Conservation (phyloP, 768 basidiomycete genomes). For the Hericium erinaceus region DNA sequence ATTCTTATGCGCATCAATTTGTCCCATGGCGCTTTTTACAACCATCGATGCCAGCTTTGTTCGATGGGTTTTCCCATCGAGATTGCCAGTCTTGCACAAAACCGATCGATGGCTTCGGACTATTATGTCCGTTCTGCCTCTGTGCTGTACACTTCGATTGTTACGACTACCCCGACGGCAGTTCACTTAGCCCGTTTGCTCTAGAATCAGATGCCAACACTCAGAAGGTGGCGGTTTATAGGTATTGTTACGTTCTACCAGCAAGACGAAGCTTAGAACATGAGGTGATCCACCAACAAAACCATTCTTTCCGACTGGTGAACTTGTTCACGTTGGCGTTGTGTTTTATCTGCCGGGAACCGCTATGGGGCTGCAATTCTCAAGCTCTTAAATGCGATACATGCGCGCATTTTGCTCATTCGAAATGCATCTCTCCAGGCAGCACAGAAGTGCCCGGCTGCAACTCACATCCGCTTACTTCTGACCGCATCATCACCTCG, state of each 20-base stretch:
- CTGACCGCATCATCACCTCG: conserved; percentile 41
- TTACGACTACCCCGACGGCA: conserved; percentile 61
- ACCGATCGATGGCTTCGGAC: conserved; percentile 53
- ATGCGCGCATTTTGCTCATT: conserved; percentile 57
- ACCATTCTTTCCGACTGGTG: conserved; percentile 46
- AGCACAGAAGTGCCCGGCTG: conserved; percentile 30
- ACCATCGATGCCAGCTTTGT: conserved; percentile 15
- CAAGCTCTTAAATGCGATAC: conserved; percentile 58
- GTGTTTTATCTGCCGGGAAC: conserved; percentile 56
- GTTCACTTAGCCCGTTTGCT: conserved; percentile 40
- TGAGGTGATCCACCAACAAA: conserved; percentile 17
- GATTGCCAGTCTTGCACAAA: conserved; percentile 50
- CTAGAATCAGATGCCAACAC: conserved; percentile 33
- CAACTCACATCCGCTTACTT: conserved; percentile 27
- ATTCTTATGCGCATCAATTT: conserved; percentile 52
- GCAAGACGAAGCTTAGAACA: conserved; percentile 19
- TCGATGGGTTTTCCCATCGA: conserved; percentile 27
- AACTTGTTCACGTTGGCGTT: conserved; percentile 70
- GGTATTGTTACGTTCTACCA: conserved; percentile 44
- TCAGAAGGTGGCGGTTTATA: conserved; percentile 51
- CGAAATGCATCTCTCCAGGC: conserved; percentile 31
- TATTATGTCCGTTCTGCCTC: conserved; percentile 64
- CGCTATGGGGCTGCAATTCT: conserved; percentile 60
- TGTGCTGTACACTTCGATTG: conserved; percentile 71
- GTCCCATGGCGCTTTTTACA: conserved; percentile 53